Conservation (phyloP, 768 basidiomycete genomes). For the Leccinum subgranulosum region DNA sequence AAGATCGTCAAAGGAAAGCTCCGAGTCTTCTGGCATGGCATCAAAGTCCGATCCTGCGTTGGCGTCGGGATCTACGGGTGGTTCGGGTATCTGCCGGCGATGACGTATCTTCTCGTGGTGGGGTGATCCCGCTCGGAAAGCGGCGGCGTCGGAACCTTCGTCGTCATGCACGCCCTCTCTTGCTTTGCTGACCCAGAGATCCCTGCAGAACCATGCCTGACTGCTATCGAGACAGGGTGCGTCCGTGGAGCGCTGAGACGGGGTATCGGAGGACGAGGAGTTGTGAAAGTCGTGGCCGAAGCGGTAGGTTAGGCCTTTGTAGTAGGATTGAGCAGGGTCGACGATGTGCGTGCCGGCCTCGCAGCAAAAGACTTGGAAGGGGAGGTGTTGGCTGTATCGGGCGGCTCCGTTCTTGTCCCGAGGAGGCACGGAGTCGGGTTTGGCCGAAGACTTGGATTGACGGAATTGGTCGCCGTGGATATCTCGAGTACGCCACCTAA, state of each 20-base stretch:
- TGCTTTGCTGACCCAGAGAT: conserved; percentile 92
- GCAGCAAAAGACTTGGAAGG: conserved; percentile 99
- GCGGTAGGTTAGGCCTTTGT: conserved; percentile 83
- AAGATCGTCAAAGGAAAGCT: conserved; percentile 32
- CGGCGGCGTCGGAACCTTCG: conserved; percentile 25
- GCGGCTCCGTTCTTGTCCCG: conserved; percentile 78
- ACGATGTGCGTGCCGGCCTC: conserved; percentile 97
- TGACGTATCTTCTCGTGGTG: conserved; percentile 25
- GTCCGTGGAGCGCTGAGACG: conserved; percentile 62
- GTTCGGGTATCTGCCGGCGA: conserved; percentile 28
- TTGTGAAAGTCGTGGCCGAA: conserved; percentile 83
- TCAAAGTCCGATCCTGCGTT: conserved; percentile 88
- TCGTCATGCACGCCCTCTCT: conserved; percentile 67
- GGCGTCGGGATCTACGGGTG: conserved; percentile 59
- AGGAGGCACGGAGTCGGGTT: conserved; percentile 87
- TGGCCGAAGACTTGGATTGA: conserved; percentile 91
- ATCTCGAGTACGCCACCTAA: conserved; percentile 94
- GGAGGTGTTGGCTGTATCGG: conserved; percentile 88
- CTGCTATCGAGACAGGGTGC: conserved; percentile 91
- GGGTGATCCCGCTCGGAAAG: conserved; percentile 12
- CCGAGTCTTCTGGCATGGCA: conserved; percentile 71
- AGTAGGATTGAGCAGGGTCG: conserved; percentile 94
- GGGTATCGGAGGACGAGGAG: conserved; percentile 56
- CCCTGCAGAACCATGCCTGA: conserved; percentile 98
- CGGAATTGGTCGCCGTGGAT: conserved; percentile 98